Percentiles rank a stretch among this genome's conserved stretches.
These are phyloP conservation scores for Tephrocybe sp. DNA, from an alignment of 768 basidiomycete genomes.

Conservation along the genomic window DNA sequence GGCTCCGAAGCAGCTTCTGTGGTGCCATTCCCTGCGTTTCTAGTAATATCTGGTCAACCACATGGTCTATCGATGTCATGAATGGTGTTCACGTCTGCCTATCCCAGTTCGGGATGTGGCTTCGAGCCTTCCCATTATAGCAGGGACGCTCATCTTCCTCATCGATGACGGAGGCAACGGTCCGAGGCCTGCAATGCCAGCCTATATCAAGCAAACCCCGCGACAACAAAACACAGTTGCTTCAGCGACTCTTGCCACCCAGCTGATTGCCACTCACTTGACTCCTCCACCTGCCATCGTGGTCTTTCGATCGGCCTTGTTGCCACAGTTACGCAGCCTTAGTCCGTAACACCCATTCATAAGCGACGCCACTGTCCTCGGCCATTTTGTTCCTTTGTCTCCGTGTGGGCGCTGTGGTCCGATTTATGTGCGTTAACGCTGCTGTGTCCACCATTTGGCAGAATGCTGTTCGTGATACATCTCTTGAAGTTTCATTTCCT, in stretches of 20 bases:
- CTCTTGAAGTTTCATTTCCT: no score
- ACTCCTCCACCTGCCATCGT: background rate
- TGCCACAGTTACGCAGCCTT: background rate
- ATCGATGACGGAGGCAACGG: conserved; percentile 10
- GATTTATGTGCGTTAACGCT: no score
- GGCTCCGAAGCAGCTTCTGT: background rate
- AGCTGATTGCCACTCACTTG: background rate
- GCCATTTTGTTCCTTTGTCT: background rate
- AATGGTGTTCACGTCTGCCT: conserved; percentile 1
- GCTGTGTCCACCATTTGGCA: no score
- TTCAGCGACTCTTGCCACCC: background rate
- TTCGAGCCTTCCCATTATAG: conserved; percentile 6
- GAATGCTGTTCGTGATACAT: no score
- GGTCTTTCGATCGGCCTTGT: background rate
- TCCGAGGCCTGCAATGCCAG: conserved; percentile 1
- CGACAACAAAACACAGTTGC: background rate
- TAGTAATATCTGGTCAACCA: background rate
- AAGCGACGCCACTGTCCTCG: background rate
- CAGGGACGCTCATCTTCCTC: background rate
- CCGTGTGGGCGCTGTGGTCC: no score
- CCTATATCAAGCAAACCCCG: conserved; percentile 13
- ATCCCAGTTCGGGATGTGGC: background rate
- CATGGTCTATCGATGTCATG: conserved; percentile 11
- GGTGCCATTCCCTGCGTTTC: background rate
- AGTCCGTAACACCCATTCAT: background rate